phyloP scores from a whole-genome alignment of 2,329 filamentous ascomycete species.

The Beauveria brongniartii region DNA sequence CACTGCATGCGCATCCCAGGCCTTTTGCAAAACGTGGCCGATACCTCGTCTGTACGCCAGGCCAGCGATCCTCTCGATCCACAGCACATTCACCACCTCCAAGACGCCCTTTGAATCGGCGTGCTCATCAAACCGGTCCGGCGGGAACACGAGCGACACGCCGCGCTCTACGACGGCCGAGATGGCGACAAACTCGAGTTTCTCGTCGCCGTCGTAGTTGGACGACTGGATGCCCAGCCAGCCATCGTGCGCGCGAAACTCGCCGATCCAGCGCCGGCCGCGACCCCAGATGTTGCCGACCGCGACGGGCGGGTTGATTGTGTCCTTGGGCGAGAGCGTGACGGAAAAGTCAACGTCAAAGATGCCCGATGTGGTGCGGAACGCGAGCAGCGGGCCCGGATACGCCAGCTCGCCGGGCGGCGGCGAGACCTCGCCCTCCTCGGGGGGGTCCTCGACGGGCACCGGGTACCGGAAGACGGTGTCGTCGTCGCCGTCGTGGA shows the following conservation, averaged over 20 bases:
- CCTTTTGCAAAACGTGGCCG: slow-evolving; percentile 32
- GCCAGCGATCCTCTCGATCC: slow-evolving; percentile 37
- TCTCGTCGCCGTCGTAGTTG: slow-evolving; percentile 37
- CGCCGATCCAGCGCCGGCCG: slow-evolving; percentile 31
- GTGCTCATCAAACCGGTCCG: slow-evolving; percentile 32
- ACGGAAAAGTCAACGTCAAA: slow-evolving; percentile 34
- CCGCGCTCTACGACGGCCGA: slow-evolving; percentile 33
- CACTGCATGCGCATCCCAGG: slow-evolving; percentile 32
- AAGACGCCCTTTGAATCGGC: slow-evolving; percentile 34
- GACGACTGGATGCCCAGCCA: slow-evolving; percentile 39
- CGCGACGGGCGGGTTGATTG: slow-evolving; percentile 31
- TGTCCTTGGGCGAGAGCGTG: slow-evolving; percentile 27
- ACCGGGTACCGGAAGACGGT: slow-evolving; percentile 35
- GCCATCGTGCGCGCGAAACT: slow-evolving; percentile 35
- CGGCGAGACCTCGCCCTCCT: slow-evolving; percentile 22
- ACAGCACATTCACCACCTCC: slow-evolving; percentile 39
- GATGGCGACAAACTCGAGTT: slow-evolving; percentile 36
- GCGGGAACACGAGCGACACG: slow-evolving; percentile 32
- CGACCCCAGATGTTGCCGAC: slow-evolving; percentile 34
- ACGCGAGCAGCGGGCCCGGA: slow-evolving; percentile 32
- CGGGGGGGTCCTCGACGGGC: slow-evolving; percentile 28
- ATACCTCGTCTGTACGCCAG: slow-evolving; percentile 34
- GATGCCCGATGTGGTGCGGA: slow-evolving; percentile 30
- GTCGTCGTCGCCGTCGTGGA: slow-evolving; percentile 31
- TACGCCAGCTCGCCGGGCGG: slow-evolving; percentile 23